These are phyloP conservation scores for Citrus glauca DNA, from an alignment of 345 rosid genomes.

Conservation along the genomic window DNA sequence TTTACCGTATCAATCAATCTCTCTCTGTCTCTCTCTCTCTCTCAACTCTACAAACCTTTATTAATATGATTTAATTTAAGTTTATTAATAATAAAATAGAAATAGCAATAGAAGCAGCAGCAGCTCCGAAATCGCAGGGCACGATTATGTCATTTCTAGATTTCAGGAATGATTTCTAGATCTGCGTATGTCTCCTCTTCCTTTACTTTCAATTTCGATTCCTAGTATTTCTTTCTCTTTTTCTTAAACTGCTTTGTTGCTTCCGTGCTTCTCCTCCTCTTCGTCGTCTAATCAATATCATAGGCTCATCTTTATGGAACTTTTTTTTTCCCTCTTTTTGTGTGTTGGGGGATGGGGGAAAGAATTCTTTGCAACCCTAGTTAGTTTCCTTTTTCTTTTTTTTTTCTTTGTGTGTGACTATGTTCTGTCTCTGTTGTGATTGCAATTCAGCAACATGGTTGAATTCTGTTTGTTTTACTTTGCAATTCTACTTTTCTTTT, in stretches of 20 bases:
- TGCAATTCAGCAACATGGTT: not conserved
- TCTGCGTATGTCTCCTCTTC: constrained; percentile 23
- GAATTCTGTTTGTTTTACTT: not conserved
- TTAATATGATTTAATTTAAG: not conserved
- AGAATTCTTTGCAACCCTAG: not conserved
- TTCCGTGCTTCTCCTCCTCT: not conserved
- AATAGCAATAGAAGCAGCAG: not conserved
- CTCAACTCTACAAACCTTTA: not conserved
- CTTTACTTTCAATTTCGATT: not conserved
- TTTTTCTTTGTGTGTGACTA: not conserved
- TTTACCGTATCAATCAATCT: not conserved
- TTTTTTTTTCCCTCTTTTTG: not conserved
- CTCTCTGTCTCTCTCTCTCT: not conserved
- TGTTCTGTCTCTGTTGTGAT: not conserved
- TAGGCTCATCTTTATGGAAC: no score
- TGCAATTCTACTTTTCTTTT: not conserved
- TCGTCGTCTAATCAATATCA: no score
- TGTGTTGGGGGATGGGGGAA: not conserved
- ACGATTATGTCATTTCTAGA: not conserved
- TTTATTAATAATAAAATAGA: not conserved
- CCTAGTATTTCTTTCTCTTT: not conserved
- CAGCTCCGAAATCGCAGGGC: not conserved
- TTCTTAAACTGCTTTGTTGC: not conserved
- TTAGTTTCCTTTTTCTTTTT: not conserved
- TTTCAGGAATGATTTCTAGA: constrained; percentile 9